Percentiles rank a stretch among this genome's conserved stretches.
Conservation (phyloP, 176 grass and related monocot genomes). For the bread wheat (Triticum aestivum) region DNA sequence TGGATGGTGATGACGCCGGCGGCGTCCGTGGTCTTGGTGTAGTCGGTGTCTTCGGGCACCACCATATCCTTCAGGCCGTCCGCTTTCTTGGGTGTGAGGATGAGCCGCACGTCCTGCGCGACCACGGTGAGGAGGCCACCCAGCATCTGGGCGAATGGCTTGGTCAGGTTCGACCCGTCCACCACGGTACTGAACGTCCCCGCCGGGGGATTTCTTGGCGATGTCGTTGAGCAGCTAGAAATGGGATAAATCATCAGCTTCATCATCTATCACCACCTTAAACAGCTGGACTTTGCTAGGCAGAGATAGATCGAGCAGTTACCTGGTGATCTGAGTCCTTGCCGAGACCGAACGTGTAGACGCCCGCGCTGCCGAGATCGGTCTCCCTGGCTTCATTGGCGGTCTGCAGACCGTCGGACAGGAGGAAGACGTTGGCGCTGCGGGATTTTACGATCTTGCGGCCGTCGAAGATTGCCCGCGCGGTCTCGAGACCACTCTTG, state of each 20-base stretch:
- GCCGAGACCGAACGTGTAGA: constrained; percentile 29
- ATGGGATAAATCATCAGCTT: too few species aligned
- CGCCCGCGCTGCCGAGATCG: not conserved
- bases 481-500: not conserved
- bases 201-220: not conserved
- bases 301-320: too few species aligned
- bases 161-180: not conserved
- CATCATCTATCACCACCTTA: too few species aligned
- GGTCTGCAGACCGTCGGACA: constrained; percentile 15
- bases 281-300: too few species aligned
- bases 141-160: constrained; percentile 16
- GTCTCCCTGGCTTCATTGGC: not conserved
- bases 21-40: not conserved
- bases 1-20: not conserved
- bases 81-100: not conserved
- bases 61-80: not conserved
- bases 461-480: not conserved
- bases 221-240: not conserved
- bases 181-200: not conserved
- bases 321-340: not conserved
- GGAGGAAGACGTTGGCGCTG: constrained; percentile 18
- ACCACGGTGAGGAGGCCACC: constrained; percentile 31
- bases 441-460: not conserved
- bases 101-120: constrained; percentile 28
- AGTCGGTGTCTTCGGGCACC: not conserved